Base-by-base conservation (phyloP, 371 early-diverging fungal species). In the Quaeritorhiza haematococci region DNA sequence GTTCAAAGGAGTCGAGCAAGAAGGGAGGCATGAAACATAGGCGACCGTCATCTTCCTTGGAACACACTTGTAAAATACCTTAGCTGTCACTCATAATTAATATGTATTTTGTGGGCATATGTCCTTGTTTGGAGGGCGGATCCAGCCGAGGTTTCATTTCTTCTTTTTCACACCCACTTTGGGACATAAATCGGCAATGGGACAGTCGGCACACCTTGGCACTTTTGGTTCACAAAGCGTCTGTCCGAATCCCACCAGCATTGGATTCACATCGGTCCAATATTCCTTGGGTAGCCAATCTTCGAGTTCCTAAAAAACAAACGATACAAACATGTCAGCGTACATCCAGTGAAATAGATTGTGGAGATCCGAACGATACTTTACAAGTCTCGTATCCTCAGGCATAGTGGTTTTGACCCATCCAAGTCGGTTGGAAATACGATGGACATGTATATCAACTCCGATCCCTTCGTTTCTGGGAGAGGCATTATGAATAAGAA, bases 391-490 rank as follows among this genome's bases (percentile, higher is more conserved):
- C 0, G 91, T 92, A 10, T 77, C 83, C 67, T 94, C 97, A 10
- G 91, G 96, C 62, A 54, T 47, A 84, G 84, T 46, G 26, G 87
- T 85, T 30, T 81, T 76, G 15, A 87, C 85, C 91, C 98, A 94
- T 1, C 92, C 91, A 26, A 98, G 73, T 15, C 96, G 82, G 56
- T 96, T 92, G 24, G 84, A 61, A 33, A 99, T 98, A 33, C 98
- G 84, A 73, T 96, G 94, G 8, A 98, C 98, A 73, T 99, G 99
- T 0, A 90, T 90, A 73, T 99, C 98, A n/a, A 99, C 98, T 10
- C 97, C 95, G 69, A 99, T 97, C 1, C 98, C 99, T 13, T 79
- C 65, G 59, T 86, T 89, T 52, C 78, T 87, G 41, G n/a, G n/a
- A n/a, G n/a, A n/a, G n/a, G n/a, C n/a, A n/a, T n/a, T n/a, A n/a